A percentile compares a stretch with the other conserved stretches of the same genome.
phyloP scores from a whole-genome alignment of 495 filamentous ascomycete genomes.

The Penicillium ochrochloron region DNA sequence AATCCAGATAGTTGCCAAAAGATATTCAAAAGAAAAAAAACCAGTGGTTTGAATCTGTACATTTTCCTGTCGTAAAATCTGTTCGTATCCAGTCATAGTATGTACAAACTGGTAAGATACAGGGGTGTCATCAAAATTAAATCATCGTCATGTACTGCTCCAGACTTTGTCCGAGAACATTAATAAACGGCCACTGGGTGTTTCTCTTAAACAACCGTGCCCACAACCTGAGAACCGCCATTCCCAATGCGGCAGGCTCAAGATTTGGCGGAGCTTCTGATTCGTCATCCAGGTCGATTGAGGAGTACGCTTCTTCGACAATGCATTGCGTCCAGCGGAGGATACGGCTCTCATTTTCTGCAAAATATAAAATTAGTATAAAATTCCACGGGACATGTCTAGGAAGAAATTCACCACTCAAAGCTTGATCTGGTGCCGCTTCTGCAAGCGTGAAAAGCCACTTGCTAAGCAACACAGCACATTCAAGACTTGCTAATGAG shows the following conservation, averaged over 20 bases:
- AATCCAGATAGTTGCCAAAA: neutral
- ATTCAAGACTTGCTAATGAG: conserved; percentile 53
- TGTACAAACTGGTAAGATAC: conserved; percentile 16
- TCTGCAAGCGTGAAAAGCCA: conserved; percentile 50
- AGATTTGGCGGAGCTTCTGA: conserved; percentile 31
- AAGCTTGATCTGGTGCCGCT: conserved; percentile 33
- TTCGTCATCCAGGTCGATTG: conserved; percentile 41
- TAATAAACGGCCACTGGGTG: conserved; percentile 49
- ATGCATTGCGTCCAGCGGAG: conserved; percentile 46
- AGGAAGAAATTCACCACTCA: conserved; percentile 35
- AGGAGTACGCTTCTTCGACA: conserved; percentile 44
- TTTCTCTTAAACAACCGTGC: conserved; percentile 44
- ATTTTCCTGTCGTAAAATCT: neutral
- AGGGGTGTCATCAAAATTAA: conserved; percentile 16
- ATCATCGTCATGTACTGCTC: conserved; percentile 41
- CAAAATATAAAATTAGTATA: neutral
- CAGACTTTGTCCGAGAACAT: conserved; percentile 43
- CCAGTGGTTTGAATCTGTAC: neutral
- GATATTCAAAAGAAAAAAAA: neutral
- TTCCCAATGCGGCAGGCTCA: conserved; percentile 35
- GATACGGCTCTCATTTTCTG: conserved; percentile 47
- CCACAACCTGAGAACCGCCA: conserved; percentile 44
- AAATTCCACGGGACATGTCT: no score
- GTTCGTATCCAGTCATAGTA: conserved; percentile 7
- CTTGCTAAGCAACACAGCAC: conserved; percentile 52